These are phyloP conservation scores for Sporothrix variecibatus DNA, from an alignment of 2,329 filamentous ascomycete species.

Conservation along the genomic window DNA sequence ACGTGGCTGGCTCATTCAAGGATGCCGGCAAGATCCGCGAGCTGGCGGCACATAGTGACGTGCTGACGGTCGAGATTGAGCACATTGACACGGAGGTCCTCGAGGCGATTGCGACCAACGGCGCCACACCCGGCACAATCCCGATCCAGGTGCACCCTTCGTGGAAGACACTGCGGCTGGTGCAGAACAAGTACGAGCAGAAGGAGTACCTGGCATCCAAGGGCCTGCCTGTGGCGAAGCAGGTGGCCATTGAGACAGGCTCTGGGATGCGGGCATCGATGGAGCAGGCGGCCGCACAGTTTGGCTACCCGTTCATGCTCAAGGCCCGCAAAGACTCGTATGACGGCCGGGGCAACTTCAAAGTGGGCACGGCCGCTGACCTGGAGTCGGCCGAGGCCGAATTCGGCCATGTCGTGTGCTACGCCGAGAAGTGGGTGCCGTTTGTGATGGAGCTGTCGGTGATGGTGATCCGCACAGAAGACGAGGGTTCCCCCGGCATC, in stretches of 20 bases:
- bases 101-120: slow-evolving; percentile 74
- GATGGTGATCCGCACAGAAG: slow-evolving; percentile 90
- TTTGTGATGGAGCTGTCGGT: slow-evolving; percentile 88
- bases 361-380: slow-evolving; percentile 49
- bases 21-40: slow-evolving; percentile 75
- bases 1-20: slow-evolving; percentile 87
- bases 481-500: slow-evolving; percentile 50
- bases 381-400: slow-evolving; percentile 66
- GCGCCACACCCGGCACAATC: slow-evolving; percentile 47
- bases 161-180: slow-evolving; percentile 81
- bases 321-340: slow-evolving; percentile 90
- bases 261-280: slow-evolving; percentile 62
- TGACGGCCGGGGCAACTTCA: slow-evolving; percentile 75
- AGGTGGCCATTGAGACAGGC: slow-evolving; percentile 61
- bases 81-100: slow-evolving; percentile 89
- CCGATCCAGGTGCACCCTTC: slow-evolving; percentile 68
- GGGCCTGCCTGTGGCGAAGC: slow-evolving; percentile 72
- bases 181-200: slow-evolving; percentile 92
- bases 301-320: slow-evolving; percentile 87
- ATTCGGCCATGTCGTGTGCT: slow-evolving; percentile 71
- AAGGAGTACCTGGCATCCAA: slow-evolving; percentile 74
- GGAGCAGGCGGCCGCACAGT: slow-evolving; percentile 60
- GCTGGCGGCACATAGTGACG: slow-evolving; percentile 74
- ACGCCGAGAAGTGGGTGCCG: slow-evolving; percentile 86
- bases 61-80: slow-evolving; percentile 92